Percentiles rank a stretch among this genome's conserved stretches.
Conservation (phyloP, 306 rosid species). For the Vigna trinervia region DNA sequence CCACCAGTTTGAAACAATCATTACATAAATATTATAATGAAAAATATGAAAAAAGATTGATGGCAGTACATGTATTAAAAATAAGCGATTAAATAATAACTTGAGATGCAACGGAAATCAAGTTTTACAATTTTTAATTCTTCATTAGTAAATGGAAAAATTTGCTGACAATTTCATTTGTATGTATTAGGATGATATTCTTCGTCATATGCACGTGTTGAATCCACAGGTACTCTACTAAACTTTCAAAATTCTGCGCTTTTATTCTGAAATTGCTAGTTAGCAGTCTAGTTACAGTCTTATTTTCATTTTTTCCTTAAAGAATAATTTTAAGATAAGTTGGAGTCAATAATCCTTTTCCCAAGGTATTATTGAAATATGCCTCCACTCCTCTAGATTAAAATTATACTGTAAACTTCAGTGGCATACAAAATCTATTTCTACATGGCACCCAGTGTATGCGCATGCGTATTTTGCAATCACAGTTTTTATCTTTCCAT, state of each 20-base stretch:
- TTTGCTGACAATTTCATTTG: conserved; percentile 46
- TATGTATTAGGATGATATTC: conserved; percentile 70
- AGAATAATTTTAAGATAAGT: background rate
- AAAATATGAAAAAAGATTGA: conserved; percentile 14
- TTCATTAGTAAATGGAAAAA: conserved; percentile 32
- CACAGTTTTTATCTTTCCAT: background rate
- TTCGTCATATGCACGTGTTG: conserved; percentile 77
- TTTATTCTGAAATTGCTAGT: conserved; percentile 36
- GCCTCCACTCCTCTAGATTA: conserved; percentile 15
- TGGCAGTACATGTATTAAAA: background rate
- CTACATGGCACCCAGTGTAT: background rate
- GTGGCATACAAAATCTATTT: background rate
- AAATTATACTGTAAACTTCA: conserved; percentile 24
- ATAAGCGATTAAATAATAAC: background rate
- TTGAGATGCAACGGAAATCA: background rate
- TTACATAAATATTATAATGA: conserved; percentile 13
- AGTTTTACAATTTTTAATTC: conserved; percentile 18
- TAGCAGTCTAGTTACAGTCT: background rate
- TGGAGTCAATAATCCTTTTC: background rate
- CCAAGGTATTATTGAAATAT: conserved; percentile 14
- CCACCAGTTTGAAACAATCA: background rate
- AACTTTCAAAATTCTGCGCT: background rate
- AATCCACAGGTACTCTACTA: conserved; percentile 78
- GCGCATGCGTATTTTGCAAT: background rate
- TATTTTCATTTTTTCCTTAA: too few relatives aligned